Conservation (phyloP, 2,329 filamentous ascomycete species). For the Elsinoe perseae region DNA sequence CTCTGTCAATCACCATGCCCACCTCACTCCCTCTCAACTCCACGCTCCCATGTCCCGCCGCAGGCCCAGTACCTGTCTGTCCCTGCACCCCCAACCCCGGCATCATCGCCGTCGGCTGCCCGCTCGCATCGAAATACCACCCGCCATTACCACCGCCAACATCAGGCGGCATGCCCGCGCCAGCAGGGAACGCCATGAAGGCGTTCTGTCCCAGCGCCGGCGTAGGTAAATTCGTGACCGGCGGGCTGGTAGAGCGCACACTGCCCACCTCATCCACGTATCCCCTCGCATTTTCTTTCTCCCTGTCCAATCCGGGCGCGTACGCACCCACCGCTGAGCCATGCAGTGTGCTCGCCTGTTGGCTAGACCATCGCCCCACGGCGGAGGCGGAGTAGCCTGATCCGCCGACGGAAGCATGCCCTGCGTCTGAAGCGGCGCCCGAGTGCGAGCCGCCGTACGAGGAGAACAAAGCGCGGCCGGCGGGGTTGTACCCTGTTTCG, state of each 20-base stretch:
- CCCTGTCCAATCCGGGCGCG: not conserved
- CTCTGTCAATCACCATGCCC: constrained; percentile 2
- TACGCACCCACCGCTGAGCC: not conserved
- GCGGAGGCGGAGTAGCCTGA: not conserved
- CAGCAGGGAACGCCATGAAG: not conserved
- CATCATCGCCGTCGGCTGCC: not conserved
- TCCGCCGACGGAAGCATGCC: not conserved
- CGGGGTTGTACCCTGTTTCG: constrained; percentile 6
- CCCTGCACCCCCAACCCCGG: too few species aligned
- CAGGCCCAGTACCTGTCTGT: not conserved
- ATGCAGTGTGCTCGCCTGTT: not conserved
- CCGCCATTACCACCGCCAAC: not conserved
- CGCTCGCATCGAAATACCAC: constrained; percentile 1
- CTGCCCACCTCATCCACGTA: not conserved
- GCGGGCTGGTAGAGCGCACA: not conserved
- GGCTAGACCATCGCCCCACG: not conserved
- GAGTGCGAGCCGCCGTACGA: not conserved
- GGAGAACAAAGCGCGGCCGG: not conserved
- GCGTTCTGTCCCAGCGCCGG: not conserved
- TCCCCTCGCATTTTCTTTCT: not conserved
- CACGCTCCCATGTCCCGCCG: not conserved
- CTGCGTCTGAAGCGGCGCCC: not conserved
- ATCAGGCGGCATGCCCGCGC: constrained; percentile 8
- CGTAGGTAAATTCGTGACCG: not conserved
- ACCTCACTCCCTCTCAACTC: constrained; percentile 15